Evolutionary conservation across 2,329 filamentous ascomycete species (phyloP).

Genomic region (Pyrenophora graminea): DNA sequence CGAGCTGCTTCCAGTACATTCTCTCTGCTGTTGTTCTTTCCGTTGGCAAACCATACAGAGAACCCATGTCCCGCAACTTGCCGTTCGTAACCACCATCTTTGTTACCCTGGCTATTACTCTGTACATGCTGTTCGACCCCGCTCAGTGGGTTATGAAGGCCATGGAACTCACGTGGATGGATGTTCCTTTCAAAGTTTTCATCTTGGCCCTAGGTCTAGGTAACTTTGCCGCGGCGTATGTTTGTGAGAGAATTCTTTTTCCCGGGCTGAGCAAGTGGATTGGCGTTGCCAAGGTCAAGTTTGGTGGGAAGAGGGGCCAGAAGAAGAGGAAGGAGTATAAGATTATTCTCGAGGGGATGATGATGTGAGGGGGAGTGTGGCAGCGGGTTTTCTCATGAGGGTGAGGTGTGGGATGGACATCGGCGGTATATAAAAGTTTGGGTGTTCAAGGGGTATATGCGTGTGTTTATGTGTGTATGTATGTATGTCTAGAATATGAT

Average conservation of each 20-base stretch:
- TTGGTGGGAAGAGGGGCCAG: conserved; percentile 56
- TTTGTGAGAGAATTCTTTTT: conserved; percentile 73
- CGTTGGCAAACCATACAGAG: conserved; percentile 87
- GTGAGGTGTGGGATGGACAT: too few species aligned
- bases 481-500: too few species aligned
- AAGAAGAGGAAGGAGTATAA: conserved; percentile 93
- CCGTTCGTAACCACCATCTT: conserved; percentile 82
- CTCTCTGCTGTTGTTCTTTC: conserved; percentile 86
- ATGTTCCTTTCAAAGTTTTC: conserved; percentile 71
- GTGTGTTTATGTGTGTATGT: too few species aligned
- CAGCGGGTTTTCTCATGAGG: too few species aligned
- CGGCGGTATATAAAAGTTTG: too few species aligned
- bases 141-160: conserved; percentile 68
- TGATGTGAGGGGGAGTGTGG: conserved; percentile 18
- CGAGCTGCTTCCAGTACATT: conserved; percentile 94
- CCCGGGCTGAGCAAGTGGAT: conserved; percentile 69
- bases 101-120: conserved; percentile 67
- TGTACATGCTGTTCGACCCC: conserved; percentile 81
- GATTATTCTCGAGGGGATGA: conserved; percentile 57
- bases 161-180: conserved; percentile 87
- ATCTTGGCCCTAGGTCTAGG: conserved; percentile 70
- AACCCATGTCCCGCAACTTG: conserved; percentile 77
- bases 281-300: conserved; percentile 63
- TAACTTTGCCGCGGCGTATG: conserved; percentile 71
- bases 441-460: too few species aligned